A percentile compares a stretch with the other conserved stretches of the same genome.
phyloP scores from a whole-genome alignment of 148 eudicot genomes.

The Oxyria digyna region DNA sequence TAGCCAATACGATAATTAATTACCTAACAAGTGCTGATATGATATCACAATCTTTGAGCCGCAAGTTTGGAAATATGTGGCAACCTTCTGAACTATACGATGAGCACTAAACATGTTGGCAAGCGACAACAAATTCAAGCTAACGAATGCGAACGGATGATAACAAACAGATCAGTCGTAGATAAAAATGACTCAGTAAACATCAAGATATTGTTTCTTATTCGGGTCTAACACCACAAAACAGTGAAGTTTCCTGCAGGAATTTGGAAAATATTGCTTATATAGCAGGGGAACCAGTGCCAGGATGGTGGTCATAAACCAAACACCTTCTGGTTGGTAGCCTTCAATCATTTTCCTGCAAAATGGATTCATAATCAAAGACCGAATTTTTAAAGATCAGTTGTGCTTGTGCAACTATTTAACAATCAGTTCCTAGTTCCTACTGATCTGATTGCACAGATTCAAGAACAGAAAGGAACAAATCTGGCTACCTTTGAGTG shows the following conservation, averaged over 20 bases:
- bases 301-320: neutral
- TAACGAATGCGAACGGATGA: neutral
- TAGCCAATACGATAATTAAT: too few relatives aligned
- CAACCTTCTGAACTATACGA: neutral
- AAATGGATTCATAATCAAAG: neutral
- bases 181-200: neutral
- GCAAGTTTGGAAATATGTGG: neutral
- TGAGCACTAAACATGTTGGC: neutral
- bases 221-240: neutral
- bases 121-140: neutral
- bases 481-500: neutral
- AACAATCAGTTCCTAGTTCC: neutral
- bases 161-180: neutral
- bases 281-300: neutral
- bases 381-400: neutral
- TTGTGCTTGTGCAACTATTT: neutral
- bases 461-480: neutral
- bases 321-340: neutral
- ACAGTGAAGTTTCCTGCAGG: neutral
- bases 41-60: neutral
- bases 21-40: too few relatives aligned
- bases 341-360: neutral
- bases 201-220: neutral
- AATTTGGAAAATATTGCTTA: neutral
- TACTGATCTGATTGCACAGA: neutral